phyloP scores from a whole-genome alignment of 2,329 filamentous ascomycete genomes.

The Arthroderma sp. region DNA sequence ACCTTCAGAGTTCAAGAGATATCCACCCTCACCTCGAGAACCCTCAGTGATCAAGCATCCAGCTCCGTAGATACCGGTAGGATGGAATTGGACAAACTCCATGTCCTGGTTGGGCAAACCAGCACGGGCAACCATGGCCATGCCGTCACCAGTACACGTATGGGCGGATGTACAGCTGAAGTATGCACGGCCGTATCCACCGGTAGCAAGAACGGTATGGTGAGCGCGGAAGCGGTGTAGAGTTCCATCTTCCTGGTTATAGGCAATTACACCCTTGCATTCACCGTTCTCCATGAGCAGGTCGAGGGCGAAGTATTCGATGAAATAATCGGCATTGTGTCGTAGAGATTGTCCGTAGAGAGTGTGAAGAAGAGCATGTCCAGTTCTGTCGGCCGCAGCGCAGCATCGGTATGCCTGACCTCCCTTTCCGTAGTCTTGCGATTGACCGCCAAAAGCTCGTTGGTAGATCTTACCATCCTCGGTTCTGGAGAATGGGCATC shows the following conservation, averaged over 20 bases:
- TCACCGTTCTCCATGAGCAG: slow-evolving; percentile 95
- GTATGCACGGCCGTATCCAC: slow-evolving; percentile 95
- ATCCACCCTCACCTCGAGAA: slow-evolving; percentile 94
- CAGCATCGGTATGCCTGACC: slow-evolving; percentile 97
- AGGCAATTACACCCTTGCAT: slow-evolving; percentile 91
- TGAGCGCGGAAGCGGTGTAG: slow-evolving; percentile 93
- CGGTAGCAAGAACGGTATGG: slow-evolving; percentile 92
- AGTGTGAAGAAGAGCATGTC: slow-evolving; percentile 93
- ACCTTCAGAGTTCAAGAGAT: slow-evolving; percentile 92
- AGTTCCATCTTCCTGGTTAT: slow-evolving; percentile 97
- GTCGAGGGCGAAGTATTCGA: slow-evolving; percentile 96
- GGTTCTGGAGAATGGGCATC: slow-evolving; percentile 38
- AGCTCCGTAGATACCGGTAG: slow-evolving; percentile 96
- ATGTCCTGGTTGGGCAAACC: slow-evolving; percentile 98
- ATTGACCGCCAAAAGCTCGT: slow-evolving; percentile 96
- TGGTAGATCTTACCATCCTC: slow-evolving; percentile 19
- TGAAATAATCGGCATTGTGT: slow-evolving; percentile 99
- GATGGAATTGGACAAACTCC: slow-evolving; percentile 99
- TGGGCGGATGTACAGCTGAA: slow-evolving; percentile 97
- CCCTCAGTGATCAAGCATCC: slow-evolving; percentile 97
- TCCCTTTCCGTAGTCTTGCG: slow-evolving; percentile 87
- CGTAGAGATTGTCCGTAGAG: slow-evolving; percentile 93
- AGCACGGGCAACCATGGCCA: slow-evolving; percentile 97
- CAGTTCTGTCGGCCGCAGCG: slow-evolving; percentile 90
- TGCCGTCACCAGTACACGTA: slow-evolving; percentile 96